Conservation (phyloP, 768 basidiomycete species). For the Steccherinum ochraceum region DNA sequence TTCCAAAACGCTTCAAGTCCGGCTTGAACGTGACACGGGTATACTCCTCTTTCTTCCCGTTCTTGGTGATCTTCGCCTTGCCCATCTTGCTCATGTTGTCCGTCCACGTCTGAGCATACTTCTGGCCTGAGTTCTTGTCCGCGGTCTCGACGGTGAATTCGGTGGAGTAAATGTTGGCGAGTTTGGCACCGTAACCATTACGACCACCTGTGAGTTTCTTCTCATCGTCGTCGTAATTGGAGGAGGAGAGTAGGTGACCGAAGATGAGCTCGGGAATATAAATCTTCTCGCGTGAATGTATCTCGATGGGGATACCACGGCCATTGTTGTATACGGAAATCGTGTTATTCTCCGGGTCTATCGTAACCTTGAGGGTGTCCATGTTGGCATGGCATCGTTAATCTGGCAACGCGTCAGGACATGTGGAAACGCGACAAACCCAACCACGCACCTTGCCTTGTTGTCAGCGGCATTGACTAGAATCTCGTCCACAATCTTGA, state of each 20-base stretch:
- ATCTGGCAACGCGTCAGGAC: too few relatives aligned
- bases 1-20: slow-evolving; percentile 87
- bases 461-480: slow-evolving; percentile 99
- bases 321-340: slow-evolving; percentile 98
- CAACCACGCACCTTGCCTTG: slow-evolving; percentile 83
- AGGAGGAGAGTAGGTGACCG: slow-evolving; percentile 88
- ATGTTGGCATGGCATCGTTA: slow-evolving; percentile 76
- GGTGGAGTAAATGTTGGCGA: slow-evolving; percentile 96
- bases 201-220: slow-evolving; percentile 98
- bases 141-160: slow-evolving; percentile 97
- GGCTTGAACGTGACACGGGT: slow-evolving; percentile 92
- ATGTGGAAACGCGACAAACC: too few relatives aligned
- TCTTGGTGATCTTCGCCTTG: slow-evolving; percentile 90
- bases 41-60: slow-evolving; percentile 80
- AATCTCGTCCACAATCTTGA: slow-evolving; percentile 99
- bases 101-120: slow-evolving; percentile 93
- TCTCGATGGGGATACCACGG: slow-evolving; percentile 92
- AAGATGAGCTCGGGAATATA: slow-evolving; percentile 98
- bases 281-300: slow-evolving; percentile 87
- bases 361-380: slow-evolving; percentile 85
- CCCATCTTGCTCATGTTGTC: slow-evolving; percentile 89
- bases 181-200: slow-evolving; percentile 97
- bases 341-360: slow-evolving; percentile 74
- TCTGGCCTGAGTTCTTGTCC: slow-evolving; percentile 76
- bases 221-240: slow-evolving; percentile 98